Percentiles rank a stretch among this genome's conserved stretches.
These are phyloP conservation scores for Globisporangium paddicum DNA, from an alignment of 352 stramenopile species.

Conservation along the genomic window DNA sequence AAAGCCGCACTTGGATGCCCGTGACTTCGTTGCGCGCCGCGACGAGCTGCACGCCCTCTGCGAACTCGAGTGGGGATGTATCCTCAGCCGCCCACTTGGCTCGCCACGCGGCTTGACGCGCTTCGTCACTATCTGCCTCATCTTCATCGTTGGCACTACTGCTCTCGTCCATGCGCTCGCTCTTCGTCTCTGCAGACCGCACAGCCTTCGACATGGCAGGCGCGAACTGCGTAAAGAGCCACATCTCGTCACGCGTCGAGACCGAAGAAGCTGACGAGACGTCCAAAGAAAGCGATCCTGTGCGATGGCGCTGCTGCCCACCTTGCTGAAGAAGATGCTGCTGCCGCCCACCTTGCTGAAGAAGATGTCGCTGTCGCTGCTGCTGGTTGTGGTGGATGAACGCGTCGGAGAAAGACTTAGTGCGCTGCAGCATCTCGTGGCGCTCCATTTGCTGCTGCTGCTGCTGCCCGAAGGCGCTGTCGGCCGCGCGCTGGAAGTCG, in stretches of 20 bases:
- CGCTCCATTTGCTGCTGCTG: constrained; percentile 1
- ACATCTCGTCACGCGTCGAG: constrained; percentile 19
- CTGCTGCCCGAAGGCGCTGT: not conserved
- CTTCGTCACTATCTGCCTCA: not conserved
- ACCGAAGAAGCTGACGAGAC: not conserved
- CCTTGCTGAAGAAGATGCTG: not conserved
- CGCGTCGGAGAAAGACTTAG: constrained; percentile 9
- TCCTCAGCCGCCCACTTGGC: constrained; percentile 30
- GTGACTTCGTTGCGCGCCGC: constrained; percentile 50
- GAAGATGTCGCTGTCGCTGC: not conserved
- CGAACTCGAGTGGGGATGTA: constrained; percentile 21
- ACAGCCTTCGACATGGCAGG: constrained; percentile 47
- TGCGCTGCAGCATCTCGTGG: not conserved
- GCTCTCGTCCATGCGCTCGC: constrained; percentile 24
- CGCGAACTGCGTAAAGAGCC: constrained; percentile 44
- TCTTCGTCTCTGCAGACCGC: constrained; percentile 4
- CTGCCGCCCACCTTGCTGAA: not conserved
- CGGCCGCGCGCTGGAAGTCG: not conserved
- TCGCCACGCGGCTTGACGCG: constrained; percentile 7
- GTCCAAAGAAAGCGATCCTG: not conserved
- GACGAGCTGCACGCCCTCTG: constrained; percentile 39
- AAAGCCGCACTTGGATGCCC: constrained; percentile 46
- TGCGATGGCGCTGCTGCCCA: no score
- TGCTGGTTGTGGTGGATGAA: constrained; percentile 3
- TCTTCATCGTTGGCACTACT: constrained; percentile 9